A percentile compares a stretch with the other conserved stretches of the same genome.
phyloP scores from a whole-genome alignment of 108 stramenopile genomes.

The Skeletonema costatum region DNA sequence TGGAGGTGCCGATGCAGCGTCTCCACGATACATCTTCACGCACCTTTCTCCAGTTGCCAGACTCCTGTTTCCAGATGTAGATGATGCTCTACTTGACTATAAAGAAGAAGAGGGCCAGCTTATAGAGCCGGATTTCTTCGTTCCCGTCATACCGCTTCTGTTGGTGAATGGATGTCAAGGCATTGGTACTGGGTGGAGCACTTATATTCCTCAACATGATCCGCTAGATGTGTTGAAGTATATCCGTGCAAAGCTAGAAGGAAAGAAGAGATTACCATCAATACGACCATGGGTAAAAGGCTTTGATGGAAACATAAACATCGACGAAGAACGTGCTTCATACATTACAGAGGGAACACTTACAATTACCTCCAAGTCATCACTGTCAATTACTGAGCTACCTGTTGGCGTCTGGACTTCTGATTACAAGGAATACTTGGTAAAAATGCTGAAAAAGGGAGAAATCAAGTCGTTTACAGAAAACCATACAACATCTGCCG shows the following conservation, averaged over 20 bases:
- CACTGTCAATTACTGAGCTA: slow-evolving; percentile 83
- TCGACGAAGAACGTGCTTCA: slow-evolving; percentile 30
- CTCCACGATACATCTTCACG: slow-evolving; percentile 94
- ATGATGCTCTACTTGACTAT: slow-evolving; percentile 80
- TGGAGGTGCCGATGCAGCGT: slow-evolving; percentile 92
- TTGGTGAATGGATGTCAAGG: slow-evolving; percentile 92
- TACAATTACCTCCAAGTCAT: slow-evolving; percentile 35
- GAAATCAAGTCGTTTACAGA: slow-evolving; percentile 71
- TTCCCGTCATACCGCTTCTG: slow-evolving; percentile 86
- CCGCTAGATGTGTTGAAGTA: slow-evolving; percentile 84
- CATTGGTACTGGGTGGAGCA: slow-evolving; percentile 96
- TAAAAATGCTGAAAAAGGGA: slow-evolving; percentile 66
- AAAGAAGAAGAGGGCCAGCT: slow-evolving; percentile 86
- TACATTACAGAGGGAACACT: slow-evolving; percentile 61
- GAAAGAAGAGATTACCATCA: slow-evolving; percentile 31
- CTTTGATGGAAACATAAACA: slow-evolving; percentile 70
- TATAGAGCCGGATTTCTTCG: slow-evolving; percentile 86
- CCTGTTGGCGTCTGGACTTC: slow-evolving; percentile 89
- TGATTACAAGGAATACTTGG: slow-evolving; percentile 75
- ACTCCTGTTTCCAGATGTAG: slow-evolving; percentile 81
- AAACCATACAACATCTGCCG: slow-evolving; percentile 85
- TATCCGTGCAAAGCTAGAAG: slow-evolving; percentile 68
- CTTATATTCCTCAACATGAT: slow-evolving; percentile 86
- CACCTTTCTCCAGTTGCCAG: slow-evolving; percentile 75
- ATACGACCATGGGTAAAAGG: slow-evolving; percentile 70